A percentile compares a stretch with the other conserved stretches of the same genome.
These are phyloP conservation scores for Raffaelea albimanens DNA, from an alignment of 2,329 filamentous ascomycete genomes.

Conservation along the genomic window DNA sequence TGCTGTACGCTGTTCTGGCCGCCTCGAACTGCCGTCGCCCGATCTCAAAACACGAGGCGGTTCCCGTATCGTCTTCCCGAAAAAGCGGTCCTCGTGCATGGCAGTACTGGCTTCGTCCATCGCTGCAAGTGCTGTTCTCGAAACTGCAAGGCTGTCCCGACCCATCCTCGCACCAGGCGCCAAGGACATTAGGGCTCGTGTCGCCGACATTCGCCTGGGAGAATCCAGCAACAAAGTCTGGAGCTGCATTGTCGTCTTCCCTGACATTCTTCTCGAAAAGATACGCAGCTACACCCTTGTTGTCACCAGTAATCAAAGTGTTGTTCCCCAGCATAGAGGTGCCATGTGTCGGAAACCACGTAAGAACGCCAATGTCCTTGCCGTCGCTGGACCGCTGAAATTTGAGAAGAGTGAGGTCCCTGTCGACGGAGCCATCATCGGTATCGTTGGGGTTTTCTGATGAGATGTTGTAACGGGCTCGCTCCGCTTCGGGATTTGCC, in stretches of 20 bases:
- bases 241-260: constrained; percentile 42
- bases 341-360: constrained; percentile 88
- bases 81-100: constrained; percentile 67
- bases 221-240: constrained; percentile 79
- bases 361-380: constrained; percentile 71
- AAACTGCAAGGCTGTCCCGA: constrained; percentile 62
- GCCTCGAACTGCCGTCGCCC: constrained; percentile 61
- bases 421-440: constrained; percentile 46
- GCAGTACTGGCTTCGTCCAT: constrained; percentile 58
- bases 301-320: constrained; percentile 85
- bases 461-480: constrained; percentile 57
- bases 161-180: constrained; percentile 83
- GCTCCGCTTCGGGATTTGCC: constrained; percentile 70
- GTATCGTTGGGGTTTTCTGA: no score
- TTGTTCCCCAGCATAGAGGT: constrained; percentile 90
- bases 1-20: no score
- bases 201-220: constrained; percentile 89
- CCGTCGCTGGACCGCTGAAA: constrained; percentile 66
- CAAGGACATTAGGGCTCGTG: constrained; percentile 78
- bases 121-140: constrained; percentile 78
- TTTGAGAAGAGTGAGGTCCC: constrained; percentile 67
- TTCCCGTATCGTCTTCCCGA: constrained; percentile 57
- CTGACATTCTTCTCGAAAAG: constrained; percentile 66
- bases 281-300: constrained; percentile 87
- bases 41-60: constrained; percentile 67